Conservation (phyloP, 352 stramenopile species). For the Pythium angustatum region DNA sequence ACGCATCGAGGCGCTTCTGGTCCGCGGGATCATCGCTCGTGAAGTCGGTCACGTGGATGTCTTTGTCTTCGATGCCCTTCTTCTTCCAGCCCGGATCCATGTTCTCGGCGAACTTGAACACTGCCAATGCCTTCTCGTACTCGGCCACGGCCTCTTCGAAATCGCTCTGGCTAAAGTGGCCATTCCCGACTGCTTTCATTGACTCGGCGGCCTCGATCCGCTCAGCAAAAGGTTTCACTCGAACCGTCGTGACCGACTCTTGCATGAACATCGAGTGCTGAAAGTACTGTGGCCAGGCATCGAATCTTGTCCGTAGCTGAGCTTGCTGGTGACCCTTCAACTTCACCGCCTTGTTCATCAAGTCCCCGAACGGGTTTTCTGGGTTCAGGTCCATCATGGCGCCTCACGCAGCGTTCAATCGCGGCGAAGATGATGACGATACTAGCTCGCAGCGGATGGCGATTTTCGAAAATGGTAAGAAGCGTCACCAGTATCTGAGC, state of each 20-base stretch:
- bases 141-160: constrained; percentile 76
- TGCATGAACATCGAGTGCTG: constrained; percentile 90
- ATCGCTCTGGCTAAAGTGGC: constrained; percentile 45
- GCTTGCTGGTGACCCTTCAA: constrained; percentile 83
- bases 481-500: constrained; percentile 1
- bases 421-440: neutral
- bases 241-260: constrained; percentile 57
- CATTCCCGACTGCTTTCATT: constrained; percentile 76
- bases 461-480: constrained; percentile 4
- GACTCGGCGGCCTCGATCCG: constrained; percentile 52
- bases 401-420: neutral
- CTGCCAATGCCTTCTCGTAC: constrained; percentile 81
- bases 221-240: constrained; percentile 47
- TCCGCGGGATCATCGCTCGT: constrained; percentile 47
- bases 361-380: constrained; percentile 75
- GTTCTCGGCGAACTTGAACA: constrained; percentile 85
- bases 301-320: constrained; percentile 67
- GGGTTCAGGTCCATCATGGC: constrained; percentile 58
- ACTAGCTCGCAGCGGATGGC: too few relatives aligned
- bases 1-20: constrained; percentile 43
- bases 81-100: constrained; percentile 84
- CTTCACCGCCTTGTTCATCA: constrained; percentile 88
- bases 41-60: constrained; percentile 63
- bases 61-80: constrained; percentile 82
- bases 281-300: constrained; percentile 84